These are phyloP conservation scores for Sugiyamaella neomexicana DNA, from an alignment of 1,139 yeast species.

Conservation along the genomic window DNA sequence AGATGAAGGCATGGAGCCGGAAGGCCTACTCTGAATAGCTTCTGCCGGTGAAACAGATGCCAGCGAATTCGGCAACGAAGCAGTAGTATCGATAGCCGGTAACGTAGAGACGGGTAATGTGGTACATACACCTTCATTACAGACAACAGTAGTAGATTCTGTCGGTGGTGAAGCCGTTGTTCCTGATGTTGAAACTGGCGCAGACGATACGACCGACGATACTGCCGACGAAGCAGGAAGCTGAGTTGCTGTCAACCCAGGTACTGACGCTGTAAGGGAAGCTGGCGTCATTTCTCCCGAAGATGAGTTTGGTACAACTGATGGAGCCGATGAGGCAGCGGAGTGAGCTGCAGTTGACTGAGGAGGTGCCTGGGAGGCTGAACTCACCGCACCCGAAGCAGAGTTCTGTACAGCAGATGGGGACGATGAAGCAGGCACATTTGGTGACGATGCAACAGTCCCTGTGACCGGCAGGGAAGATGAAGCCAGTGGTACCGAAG, in stretches of 20 bases:
- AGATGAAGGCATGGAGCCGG: neutral
- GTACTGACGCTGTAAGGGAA: neutral
- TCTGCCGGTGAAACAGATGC: neutral
- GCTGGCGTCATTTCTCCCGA: slow-evolving; percentile 1
- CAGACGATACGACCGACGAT: neutral
- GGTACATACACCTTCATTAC: neutral
- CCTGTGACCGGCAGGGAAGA: neutral
- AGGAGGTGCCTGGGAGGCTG: neutral
- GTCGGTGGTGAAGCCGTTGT: neutral
- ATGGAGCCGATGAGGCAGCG: neutral
- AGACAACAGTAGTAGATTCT: neutral
- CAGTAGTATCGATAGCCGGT: neutral
- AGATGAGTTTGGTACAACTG: slow-evolving; percentile 13
- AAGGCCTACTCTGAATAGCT: neutral
- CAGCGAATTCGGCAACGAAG: neutral
- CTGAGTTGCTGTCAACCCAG: neutral
- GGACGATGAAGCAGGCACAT: too few species aligned
- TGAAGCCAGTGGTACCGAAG: neutral
- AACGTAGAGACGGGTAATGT: neutral
- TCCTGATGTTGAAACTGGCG: neutral
- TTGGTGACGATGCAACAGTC: too few species aligned
- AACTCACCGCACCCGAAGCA: neutral
- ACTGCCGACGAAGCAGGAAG: neutral
- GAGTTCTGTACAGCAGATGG: too few species aligned
- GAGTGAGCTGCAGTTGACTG: slow-evolving; percentile 1